Evolutionary conservation across 768 basidiomycete genomes (phyloP).

Genomic region (Psilocybe cyanescens): DNA sequence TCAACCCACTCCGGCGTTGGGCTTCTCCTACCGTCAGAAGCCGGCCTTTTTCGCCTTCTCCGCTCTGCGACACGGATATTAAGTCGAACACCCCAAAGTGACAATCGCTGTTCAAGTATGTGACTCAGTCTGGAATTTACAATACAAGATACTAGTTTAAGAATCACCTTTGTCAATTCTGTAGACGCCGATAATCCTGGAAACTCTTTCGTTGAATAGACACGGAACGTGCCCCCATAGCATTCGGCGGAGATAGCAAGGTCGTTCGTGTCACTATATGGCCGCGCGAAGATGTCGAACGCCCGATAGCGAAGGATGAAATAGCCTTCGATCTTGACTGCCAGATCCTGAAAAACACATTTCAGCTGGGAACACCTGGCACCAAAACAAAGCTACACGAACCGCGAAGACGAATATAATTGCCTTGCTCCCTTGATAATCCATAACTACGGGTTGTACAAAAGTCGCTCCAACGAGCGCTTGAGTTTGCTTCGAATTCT

Average conservation of each 20-base stretch:
- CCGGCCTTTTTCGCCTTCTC: conserved; percentile 21
- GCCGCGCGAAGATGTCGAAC: conserved; percentile 60
- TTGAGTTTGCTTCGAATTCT: conserved; percentile 54
- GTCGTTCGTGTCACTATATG: conserved; percentile 29
- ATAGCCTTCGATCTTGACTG: conserved; percentile 67
- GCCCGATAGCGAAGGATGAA: conserved; percentile 69
- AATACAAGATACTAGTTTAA: background rate
- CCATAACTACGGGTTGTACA: conserved; percentile 56
- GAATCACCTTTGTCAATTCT: conserved; percentile 63
- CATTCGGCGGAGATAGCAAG: conserved; percentile 63
- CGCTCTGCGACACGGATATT: conserved; percentile 32
- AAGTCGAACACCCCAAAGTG: conserved; percentile 30
- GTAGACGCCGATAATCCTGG: conserved; percentile 70
- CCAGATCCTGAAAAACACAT: conserved; percentile 55
- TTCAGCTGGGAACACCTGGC: background rate
- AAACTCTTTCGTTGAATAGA: conserved; percentile 76
- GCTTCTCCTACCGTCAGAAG: conserved; percentile 9
- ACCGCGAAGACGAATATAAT: conserved; percentile 68
- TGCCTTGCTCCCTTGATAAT: conserved; percentile 58
- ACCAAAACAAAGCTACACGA: conserved; percentile 32
- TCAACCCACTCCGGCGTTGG: conserved; percentile 15
- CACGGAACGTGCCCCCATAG: conserved; percentile 64
- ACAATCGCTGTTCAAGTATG: conserved; percentile 21
- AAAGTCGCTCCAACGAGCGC: conserved; percentile 66
- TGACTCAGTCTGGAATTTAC: background rate